Evolutionary conservation across 768 basidiomycete genomes (phyloP).

Genomic region (Suillus subluteus): DNA sequence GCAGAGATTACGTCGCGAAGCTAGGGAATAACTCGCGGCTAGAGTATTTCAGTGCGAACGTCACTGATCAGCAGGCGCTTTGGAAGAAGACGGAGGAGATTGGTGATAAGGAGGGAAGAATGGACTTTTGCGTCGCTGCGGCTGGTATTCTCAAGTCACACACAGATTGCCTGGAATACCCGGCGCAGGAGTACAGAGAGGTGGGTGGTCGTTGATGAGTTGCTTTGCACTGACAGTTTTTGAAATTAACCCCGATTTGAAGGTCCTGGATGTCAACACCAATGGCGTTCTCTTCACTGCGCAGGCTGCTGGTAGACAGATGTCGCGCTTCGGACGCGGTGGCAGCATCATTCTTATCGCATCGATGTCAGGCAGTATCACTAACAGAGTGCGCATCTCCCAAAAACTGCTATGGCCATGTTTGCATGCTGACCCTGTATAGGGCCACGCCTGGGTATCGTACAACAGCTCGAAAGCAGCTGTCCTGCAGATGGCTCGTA

Average conservation of each 20-base stretch:
- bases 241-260: conserved; percentile 1
- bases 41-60: conserved; percentile 70
- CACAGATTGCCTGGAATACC: conserved; percentile 67
- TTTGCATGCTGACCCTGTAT: conserved; percentile 12
- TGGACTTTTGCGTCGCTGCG: conserved; percentile 80
- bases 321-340: conserved; percentile 48
- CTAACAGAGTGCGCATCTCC: conserved; percentile 57
- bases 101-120: conserved; percentile 65
- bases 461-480: conserved; percentile 82
- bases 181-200: conserved; percentile 64
- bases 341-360: conserved; percentile 65
- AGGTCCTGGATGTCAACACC: conserved; percentile 71
- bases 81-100: conserved; percentile 64
- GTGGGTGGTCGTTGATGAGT: conserved; percentile 35
- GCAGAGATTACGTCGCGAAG: conserved; percentile 52
- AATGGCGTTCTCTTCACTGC: conserved; percentile 65
- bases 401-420: neutral
- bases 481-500: conserved; percentile 79
- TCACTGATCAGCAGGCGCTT: conserved; percentile 60
- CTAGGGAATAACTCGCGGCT: conserved; percentile 46
- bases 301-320: conserved; percentile 62
- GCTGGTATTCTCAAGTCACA: conserved; percentile 70
- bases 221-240: neutral
- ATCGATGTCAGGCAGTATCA: conserved; percentile 68
- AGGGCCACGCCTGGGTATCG: conserved; percentile 78